Evolutionary conservation across 192 early-diverging fungal genomes (phyloP).

Genomic region (Pecoramyces ruminantium): DNA sequence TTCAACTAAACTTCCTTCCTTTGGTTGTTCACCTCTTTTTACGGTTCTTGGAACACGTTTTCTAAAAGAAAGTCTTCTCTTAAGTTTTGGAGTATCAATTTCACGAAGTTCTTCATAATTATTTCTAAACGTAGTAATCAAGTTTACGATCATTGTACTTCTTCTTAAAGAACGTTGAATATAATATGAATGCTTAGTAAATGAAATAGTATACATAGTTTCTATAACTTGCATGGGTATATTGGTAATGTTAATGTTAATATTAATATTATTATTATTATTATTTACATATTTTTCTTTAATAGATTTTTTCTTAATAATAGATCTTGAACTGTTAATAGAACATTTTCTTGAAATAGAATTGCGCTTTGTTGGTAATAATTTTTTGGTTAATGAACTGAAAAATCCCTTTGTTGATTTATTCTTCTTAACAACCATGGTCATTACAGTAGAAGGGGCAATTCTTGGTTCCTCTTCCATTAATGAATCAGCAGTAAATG

Average conservation of each 20-base stretch:
- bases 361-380: neutral
- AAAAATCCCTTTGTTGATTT: neutral
- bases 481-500: neutral
- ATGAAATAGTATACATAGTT: neutral
- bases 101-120: neutral
- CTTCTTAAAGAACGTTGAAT: neutral
- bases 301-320: neutral
- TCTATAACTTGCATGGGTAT: neutral
- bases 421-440: neutral
- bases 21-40: neutral
- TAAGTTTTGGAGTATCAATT: neutral
- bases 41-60: neutral
- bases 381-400: neutral
- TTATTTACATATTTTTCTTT: neutral
- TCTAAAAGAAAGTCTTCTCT: neutral
- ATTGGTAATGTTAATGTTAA: neutral
- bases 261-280: neutral
- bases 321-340: neutral
- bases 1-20: neutral
- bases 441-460: neutral
- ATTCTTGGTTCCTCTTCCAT: neutral
- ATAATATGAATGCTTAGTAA: neutral
- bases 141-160: neutral
- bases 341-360: neutral
- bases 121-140: neutral